phyloP scores from a whole-genome alignment of 139 green algal species.

The Nannochloris sp. region DNA sequence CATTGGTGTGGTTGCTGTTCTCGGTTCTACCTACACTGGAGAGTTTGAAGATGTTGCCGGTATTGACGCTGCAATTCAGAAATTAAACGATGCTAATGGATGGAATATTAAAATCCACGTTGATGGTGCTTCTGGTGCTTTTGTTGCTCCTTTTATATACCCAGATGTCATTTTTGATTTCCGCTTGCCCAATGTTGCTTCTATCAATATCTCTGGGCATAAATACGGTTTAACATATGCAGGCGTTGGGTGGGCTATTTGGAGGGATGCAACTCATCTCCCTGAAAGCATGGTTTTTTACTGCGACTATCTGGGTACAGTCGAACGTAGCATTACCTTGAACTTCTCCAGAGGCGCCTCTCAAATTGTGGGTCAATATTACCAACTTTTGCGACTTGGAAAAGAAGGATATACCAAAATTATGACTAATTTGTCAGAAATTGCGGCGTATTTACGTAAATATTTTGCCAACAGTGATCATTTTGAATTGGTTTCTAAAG shows the following conservation, averaged over 20 bases:
- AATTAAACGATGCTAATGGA: constrained; percentile 41
- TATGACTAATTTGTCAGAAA: constrained; percentile 45
- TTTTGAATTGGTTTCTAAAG: constrained; percentile 40
- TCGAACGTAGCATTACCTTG: constrained; percentile 59
- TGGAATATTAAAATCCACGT: constrained; percentile 60
- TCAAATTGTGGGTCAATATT: constrained; percentile 60
- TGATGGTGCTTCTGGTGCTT: constrained; percentile 55
- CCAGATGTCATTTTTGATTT: constrained; percentile 67
- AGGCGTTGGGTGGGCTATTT: constrained; percentile 61
- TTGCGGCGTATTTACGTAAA: constrained; percentile 17
- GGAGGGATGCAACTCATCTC: constrained; percentile 25
- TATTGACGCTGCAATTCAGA: constrained; percentile 24
- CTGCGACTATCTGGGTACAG: constrained; percentile 27
- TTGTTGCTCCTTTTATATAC: constrained; percentile 64
- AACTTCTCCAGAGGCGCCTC: constrained; percentile 61
- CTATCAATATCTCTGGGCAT: constrained; percentile 60
- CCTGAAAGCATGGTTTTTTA: constrained; percentile 20
- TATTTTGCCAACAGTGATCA: constrained; percentile 19
- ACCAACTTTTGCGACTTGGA: constrained; percentile 54
- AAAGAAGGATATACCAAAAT: constrained; percentile 51
- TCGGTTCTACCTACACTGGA: constrained; percentile 65
- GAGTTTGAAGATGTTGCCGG: constrained; percentile 54
- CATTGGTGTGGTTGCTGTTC: constrained; percentile 52
- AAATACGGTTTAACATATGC: constrained; percentile 64
- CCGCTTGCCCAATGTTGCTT: constrained; percentile 48